Evolutionary conservation across 169 alveolate genomes (phyloP).

Genomic region (Eimeria zaria): DNA sequence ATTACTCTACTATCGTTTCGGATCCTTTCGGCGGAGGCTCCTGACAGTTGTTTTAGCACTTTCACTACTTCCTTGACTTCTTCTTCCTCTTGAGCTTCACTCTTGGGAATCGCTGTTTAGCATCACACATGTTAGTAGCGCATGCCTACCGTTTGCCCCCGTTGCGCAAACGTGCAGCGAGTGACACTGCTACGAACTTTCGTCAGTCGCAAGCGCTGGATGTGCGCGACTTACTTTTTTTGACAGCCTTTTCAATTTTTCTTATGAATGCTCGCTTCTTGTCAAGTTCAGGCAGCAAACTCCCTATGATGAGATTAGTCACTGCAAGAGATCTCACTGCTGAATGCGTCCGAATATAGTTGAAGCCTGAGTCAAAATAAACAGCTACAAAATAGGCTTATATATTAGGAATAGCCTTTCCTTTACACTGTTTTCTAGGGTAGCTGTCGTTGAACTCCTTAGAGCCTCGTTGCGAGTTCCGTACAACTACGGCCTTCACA

Average conservation of each 20-base stretch:
- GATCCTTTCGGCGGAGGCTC: slow-evolving; percentile 1
- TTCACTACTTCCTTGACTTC: slow-evolving; percentile 33
- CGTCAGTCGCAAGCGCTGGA: neutral
- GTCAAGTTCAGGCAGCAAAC: slow-evolving; percentile 26
- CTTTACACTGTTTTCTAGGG: neutral
- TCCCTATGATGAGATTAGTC: slow-evolving; percentile 40
- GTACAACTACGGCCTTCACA: neutral
- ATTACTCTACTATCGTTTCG: neutral
- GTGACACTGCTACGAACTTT: neutral
- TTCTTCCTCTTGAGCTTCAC: neutral
- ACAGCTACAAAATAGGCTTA: neutral
- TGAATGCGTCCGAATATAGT: slow-evolving; percentile 20
- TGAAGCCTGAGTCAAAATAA: slow-evolving; percentile 16
- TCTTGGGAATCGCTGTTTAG: slow-evolving; percentile 11
- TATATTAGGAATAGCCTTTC: neutral
- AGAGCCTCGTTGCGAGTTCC: neutral
- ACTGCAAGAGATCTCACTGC: slow-evolving; percentile 44
- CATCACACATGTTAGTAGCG: neutral
- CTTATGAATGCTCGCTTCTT: slow-evolving; percentile 1
- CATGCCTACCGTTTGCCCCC: neutral
- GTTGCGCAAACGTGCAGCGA: neutral
- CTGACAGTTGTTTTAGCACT: slow-evolving; percentile 12
- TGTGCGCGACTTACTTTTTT: neutral
- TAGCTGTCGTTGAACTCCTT: neutral
- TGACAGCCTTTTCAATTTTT: neutral